phyloP scores from a whole-genome alignment of 495 filamentous ascomycete species.

The Podospora pseudocomata region DNA sequence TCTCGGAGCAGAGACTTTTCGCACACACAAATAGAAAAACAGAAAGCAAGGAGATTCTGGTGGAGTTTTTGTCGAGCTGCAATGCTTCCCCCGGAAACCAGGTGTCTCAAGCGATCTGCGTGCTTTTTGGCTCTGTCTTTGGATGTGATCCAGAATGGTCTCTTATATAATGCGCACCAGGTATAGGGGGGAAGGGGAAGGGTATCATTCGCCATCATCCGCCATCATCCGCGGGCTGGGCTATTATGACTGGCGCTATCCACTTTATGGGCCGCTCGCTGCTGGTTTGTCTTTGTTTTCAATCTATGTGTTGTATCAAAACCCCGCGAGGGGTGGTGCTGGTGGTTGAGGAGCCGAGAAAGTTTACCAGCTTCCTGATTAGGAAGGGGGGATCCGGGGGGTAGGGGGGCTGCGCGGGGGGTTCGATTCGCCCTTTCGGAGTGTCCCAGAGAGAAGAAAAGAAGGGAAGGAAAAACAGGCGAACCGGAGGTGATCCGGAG shows the following conservation, averaged over 20 bases:
- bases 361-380: conserved; percentile 18
- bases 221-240: background rate
- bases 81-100: background rate
- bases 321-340: background rate
- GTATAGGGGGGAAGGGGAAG: background rate
- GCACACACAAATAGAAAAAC: background rate
- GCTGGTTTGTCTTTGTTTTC: background rate
- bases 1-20: background rate
- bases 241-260: background rate
- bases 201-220: background rate
- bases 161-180: background rate
- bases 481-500: background rate
- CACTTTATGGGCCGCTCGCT: background rate
- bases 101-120: background rate
- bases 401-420: no score
- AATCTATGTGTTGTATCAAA: background rate
- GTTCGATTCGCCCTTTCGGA: background rate
- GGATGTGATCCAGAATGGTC: background rate
- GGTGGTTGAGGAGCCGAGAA: background rate
- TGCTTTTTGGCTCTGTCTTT: background rate
- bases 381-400: conserved; percentile 9
- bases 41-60: background rate
- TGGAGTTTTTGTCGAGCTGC: no score
- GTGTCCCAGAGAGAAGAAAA: background rate
- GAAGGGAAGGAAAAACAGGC: background rate